phyloP scores from a whole-genome alignment of 2,329 filamentous ascomycete species.

The Alternaria angustiovoidea region DNA sequence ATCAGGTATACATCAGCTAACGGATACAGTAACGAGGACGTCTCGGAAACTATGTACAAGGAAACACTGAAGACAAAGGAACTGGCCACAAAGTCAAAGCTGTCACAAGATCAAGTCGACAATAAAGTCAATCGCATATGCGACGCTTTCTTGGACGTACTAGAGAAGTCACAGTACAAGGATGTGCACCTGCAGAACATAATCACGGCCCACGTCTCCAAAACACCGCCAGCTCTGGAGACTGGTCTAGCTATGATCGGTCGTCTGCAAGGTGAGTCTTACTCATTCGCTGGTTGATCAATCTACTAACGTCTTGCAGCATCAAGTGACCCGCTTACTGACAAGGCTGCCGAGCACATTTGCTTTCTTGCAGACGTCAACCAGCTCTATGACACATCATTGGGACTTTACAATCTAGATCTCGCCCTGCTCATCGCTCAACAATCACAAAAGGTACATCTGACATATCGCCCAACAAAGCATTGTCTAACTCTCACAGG shows the following conservation, averaged over 20 bases:
- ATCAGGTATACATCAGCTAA: slow-evolving; percentile 14
- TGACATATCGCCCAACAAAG: background rate
- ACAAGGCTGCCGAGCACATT: slow-evolving; percentile 93
- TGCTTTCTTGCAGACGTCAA: slow-evolving; percentile 97
- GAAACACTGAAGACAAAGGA: slow-evolving; percentile 71
- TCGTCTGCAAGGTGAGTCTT: slow-evolving; percentile 63
- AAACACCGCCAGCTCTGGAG: slow-evolving; percentile 86
- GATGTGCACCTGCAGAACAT: slow-evolving; percentile 82
- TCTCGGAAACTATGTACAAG: slow-evolving; percentile 91
- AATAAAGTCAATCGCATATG: slow-evolving; percentile 88
- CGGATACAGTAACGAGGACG: slow-evolving; percentile 76
- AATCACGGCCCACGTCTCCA: slow-evolving; percentile 94
- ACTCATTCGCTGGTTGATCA: too few species aligned
- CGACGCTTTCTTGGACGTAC: slow-evolving; percentile 76
- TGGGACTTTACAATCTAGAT: slow-evolving; percentile 91
- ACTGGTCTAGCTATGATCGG: slow-evolving; percentile 83
- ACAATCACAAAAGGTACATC: slow-evolving; percentile 79
- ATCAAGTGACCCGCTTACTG: slow-evolving; percentile 67
- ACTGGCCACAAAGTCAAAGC: slow-evolving; percentile 23
- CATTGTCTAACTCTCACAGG: slow-evolving; percentile 51
- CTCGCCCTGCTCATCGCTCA: slow-evolving; percentile 91
- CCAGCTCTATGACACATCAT: slow-evolving; percentile 85
- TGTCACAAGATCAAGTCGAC: slow-evolving; percentile 30
- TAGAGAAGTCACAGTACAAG: slow-evolving; percentile 63
- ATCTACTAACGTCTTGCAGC: slow-evolving; percentile 22